These are phyloP conservation scores for Lactarius evosmus DNA, from an alignment of 768 basidiomycete genomes.

Conservation along the genomic window DNA sequence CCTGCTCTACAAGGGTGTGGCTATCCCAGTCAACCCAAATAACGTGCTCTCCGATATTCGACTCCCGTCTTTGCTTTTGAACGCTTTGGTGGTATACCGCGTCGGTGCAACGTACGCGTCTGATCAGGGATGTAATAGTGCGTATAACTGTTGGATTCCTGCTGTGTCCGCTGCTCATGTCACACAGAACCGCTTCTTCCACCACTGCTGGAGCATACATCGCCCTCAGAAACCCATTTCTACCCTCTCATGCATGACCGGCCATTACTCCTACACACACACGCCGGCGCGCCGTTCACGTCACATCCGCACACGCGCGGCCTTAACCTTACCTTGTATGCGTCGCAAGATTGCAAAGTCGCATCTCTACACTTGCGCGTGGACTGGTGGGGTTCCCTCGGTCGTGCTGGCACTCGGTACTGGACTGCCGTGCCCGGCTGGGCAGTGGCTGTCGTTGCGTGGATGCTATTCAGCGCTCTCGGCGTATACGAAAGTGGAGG, in stretches of 20 bases:
- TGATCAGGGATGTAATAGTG: constrained; percentile 35
- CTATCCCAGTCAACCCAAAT: constrained; percentile 37
- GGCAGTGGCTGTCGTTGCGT: constrained; percentile 64
- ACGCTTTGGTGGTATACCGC: constrained; percentile 64
- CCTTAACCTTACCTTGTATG: constrained; percentile 57
- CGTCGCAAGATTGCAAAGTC: constrained; percentile 53
- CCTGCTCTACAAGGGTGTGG: constrained; percentile 19
- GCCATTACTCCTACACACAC: constrained; percentile 61
- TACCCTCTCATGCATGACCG: constrained; percentile 43
- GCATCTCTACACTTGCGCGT: constrained; percentile 49
- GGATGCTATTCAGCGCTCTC: constrained; percentile 57
- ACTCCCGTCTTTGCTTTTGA: constrained; percentile 56
- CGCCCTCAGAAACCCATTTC: constrained; percentile 70
- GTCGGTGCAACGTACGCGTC: constrained; percentile 38
- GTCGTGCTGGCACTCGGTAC: constrained; percentile 71
- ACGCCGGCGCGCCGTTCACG: constrained; percentile 65
- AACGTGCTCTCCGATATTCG: constrained; percentile 43
- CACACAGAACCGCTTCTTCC: constrained; percentile 51
- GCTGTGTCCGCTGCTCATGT: neutral
- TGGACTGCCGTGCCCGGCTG: constrained; percentile 69
- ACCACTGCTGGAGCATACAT: constrained; percentile 65
- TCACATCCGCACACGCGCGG: constrained; percentile 36
- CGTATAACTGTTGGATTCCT: neutral
- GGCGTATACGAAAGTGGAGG: constrained; percentile 32
- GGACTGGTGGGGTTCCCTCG: constrained; percentile 69